Conservation (phyloP, 78 protist genomes). For the Dictyostelium discoideum region DNA sequence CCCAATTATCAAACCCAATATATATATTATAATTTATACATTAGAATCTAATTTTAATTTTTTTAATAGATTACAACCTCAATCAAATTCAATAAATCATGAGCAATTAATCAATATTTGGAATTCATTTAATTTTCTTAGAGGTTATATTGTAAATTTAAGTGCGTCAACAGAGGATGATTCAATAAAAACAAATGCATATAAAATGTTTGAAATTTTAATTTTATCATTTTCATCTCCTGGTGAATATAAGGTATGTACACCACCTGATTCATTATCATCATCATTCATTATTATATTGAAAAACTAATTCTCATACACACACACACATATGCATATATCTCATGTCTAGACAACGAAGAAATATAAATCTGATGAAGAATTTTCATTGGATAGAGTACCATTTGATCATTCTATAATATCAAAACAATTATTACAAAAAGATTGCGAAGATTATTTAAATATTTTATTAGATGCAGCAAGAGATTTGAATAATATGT, state of each 20-base stretch:
- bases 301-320: no score
- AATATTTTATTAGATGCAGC: slow-evolving; percentile 22
- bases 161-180: slow-evolving; percentile 25
- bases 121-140: slow-evolving; percentile 49
- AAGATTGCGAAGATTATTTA: slow-evolving; percentile 25
- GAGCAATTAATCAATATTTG: slow-evolving; percentile 4
- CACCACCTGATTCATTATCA: no score
- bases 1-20: no score
- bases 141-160: not conserved
- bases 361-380: slow-evolving; percentile 43
- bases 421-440: not conserved
- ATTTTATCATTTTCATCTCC: slow-evolving; percentile 42
- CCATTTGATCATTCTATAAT: slow-evolving; percentile 25
- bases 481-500: slow-evolving; percentile 19
- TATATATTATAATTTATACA: no score
- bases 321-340: no score
- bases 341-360: not conserved
- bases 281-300: no score
- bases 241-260: slow-evolving; percentile 7
- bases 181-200: not conserved
- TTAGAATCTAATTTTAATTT: not conserved
- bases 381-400: slow-evolving; percentile 53
- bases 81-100: not conserved
- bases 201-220: slow-evolving; percentile 46
- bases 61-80: not conserved